Evolutionary conservation across 352 stramenopile genomes (phyloP).

Genomic region (Peronospora destructor): DNA sequence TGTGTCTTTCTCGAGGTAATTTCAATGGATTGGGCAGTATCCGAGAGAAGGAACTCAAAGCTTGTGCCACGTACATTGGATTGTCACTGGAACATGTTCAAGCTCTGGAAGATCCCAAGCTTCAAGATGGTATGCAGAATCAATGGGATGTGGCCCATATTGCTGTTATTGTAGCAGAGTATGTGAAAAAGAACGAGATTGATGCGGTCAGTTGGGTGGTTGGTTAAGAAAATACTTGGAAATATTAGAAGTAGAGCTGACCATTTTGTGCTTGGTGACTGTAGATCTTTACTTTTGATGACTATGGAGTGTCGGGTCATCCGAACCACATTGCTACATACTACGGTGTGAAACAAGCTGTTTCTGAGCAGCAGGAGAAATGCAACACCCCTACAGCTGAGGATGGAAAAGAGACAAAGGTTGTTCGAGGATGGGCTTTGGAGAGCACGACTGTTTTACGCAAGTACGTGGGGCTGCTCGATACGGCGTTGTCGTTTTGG

Average conservation of each 20-base stretch:
- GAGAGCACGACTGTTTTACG: constrained; percentile 70
- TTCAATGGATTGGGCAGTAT: constrained; percentile 86
- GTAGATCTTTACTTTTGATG: constrained; percentile 92
- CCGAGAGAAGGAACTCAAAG: constrained; percentile 77
- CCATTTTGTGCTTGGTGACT: background rate
- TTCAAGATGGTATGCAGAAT: constrained; percentile 83
- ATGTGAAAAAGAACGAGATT: constrained; percentile 51
- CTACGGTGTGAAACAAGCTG: constrained; percentile 42
- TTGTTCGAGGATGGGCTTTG: constrained; percentile 50
- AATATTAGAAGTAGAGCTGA: background rate
- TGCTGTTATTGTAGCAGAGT: constrained; percentile 43
- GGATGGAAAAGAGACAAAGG: constrained; percentile 6
- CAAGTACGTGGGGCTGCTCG: constrained; percentile 86
- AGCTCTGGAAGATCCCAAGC: constrained; percentile 68
- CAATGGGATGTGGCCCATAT: constrained; percentile 70
- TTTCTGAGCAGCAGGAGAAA: constrained; percentile 38
- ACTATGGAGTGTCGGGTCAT: constrained; percentile 90
- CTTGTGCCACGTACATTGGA: constrained; percentile 47
- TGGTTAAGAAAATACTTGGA: background rate
- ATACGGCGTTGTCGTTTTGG: constrained; percentile 51
- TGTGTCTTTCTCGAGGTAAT: constrained; percentile 90
- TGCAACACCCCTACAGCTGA: constrained; percentile 17
- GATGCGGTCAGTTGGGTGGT: constrained; percentile 43
- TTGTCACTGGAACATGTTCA: constrained; percentile 40
- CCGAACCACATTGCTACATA: constrained; percentile 88